phyloP scores from a whole-genome alignment of 148 eudicot genomes.

The Nepenthes gracilis region DNA sequence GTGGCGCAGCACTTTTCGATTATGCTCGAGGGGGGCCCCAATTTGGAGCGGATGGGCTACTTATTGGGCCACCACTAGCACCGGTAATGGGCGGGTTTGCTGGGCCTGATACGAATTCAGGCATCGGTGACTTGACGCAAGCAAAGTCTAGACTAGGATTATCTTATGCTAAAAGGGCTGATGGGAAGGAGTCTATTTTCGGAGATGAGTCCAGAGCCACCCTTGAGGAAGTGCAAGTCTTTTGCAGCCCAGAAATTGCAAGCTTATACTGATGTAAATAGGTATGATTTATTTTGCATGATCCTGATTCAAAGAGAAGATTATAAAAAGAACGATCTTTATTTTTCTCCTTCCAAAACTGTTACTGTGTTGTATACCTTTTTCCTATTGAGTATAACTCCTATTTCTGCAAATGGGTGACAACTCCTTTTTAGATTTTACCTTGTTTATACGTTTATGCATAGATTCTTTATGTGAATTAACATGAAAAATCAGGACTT shows the following conservation, averaged over 20 bases:
- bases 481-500: too few relatives aligned
- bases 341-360: too few relatives aligned
- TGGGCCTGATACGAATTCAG: slow-evolving; percentile 66
- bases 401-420: background rate
- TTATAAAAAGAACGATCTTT: too few relatives aligned
- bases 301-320: too few relatives aligned
- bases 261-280: slow-evolving; percentile 36
- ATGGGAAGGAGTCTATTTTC: slow-evolving; percentile 71
- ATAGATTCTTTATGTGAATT: too few relatives aligned
- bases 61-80: slow-evolving; percentile 73
- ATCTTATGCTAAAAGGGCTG: slow-evolving; percentile 75
- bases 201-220: slow-evolving; percentile 58
- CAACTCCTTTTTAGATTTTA: slow-evolving; percentile 5
- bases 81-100: slow-evolving; percentile 76
- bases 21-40: slow-evolving; percentile 85
- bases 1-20: slow-evolving; percentile 82
- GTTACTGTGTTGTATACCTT: background rate
- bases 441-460: background rate
- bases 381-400: background rate
- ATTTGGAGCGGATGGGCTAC: slow-evolving; percentile 78
- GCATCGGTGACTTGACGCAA: slow-evolving; percentile 76
- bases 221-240: slow-evolving; percentile 66
- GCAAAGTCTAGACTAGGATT: slow-evolving; percentile 81
- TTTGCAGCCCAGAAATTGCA: slow-evolving; percentile 79
- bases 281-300: too few relatives aligned